Base-by-base conservation (phyloP, 2,329 filamentous ascomycete genomes). In the Magnaporthales sp. region DNA sequence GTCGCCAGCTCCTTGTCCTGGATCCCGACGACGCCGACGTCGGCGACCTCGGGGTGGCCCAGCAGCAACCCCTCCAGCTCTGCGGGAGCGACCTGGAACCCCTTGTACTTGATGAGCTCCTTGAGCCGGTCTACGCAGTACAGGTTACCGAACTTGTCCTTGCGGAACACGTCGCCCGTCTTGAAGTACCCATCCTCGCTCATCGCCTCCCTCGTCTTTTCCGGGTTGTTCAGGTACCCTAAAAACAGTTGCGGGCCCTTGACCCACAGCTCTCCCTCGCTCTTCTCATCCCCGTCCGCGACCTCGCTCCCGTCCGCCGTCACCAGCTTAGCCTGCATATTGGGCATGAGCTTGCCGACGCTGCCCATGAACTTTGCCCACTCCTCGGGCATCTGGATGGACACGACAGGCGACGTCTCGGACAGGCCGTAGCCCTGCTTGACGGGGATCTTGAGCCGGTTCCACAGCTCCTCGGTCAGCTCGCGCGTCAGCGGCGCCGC, bases 401-500 rank as follows among this genome's bases (percentile, higher is more conserved):
- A 89, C 0, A 91, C 91, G 1, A 88, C 90, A 0, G 93, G 93
- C 29, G 89, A 89, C 15, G 92, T 96, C 80, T 98, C 94, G 5
- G 89, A 92, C 5, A 98, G 83, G 0, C 94, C 94, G 74, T 97
- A 98, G 22, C 91, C 93, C 78, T 98, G 94, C 81, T 97, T 97
- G 68, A 97, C 87, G 2, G 89, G 89, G 24, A 96, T 83, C 65
- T 87, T 87, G 67, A 95, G 86, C 8, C 93, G 86, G 24, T 85
- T 77, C 81, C 91, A 91, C 3, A 95, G 86, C 9, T 87, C 84
- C 66, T 92, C 86, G 1, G 94, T 90, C 2, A 98, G 84, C 69
- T 97, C 92, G 32, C 82, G 80, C 0, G 92, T 94, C 56, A 97
- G 80, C 0, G 94, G 94, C 0, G 94, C 93, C 0, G 93, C 94